Evolutionary conservation across 805 yeast genomes (phyloP).

Genomic region (Kuraishia cidri): DNA sequence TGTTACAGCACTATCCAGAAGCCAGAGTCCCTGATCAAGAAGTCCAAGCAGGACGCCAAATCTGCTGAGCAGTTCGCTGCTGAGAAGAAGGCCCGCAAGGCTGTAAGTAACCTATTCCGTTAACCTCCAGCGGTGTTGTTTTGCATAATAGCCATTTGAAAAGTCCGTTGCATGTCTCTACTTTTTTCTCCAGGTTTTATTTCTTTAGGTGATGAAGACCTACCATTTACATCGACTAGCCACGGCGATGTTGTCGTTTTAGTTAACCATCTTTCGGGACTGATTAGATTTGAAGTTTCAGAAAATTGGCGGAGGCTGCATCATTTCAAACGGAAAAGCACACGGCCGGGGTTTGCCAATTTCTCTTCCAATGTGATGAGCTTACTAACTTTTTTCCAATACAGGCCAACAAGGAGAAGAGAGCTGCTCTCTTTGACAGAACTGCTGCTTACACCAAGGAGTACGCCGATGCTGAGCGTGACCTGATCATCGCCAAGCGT

Average conservation of each 20-base stretch:
- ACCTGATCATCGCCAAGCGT: slow-evolving; percentile 79
- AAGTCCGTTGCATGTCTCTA: slow-evolving; percentile 1
- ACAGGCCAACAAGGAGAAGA: slow-evolving; percentile 37
- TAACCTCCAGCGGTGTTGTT: background rate
- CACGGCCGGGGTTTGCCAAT: background rate
- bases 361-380: background rate
- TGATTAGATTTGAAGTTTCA: too few species aligned
- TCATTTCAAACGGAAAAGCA: background rate
- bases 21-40: slow-evolving; percentile 86
- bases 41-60: slow-evolving; percentile 72
- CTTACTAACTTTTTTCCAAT: slow-evolving; percentile 19
- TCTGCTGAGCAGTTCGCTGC: slow-evolving; percentile 71
- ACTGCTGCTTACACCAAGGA: slow-evolving; percentile 95
- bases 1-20: slow-evolving; percentile 38
- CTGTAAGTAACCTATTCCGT: slow-evolving; percentile 49
- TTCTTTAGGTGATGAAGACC: slow-evolving; percentile 39
- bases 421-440: slow-evolving; percentile 61
- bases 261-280: slow-evolving; percentile 88
- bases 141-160: background rate
- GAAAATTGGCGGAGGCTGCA: slow-evolving; percentile 2
- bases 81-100: slow-evolving; percentile 68
- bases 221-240: slow-evolving; percentile 52
- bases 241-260: slow-evolving; percentile 59
- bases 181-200: too few species aligned
- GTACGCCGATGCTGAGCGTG: slow-evolving; percentile 88